Conservation (phyloP, 345 rosid genomes). For the Sisymbrium irio region DNA sequence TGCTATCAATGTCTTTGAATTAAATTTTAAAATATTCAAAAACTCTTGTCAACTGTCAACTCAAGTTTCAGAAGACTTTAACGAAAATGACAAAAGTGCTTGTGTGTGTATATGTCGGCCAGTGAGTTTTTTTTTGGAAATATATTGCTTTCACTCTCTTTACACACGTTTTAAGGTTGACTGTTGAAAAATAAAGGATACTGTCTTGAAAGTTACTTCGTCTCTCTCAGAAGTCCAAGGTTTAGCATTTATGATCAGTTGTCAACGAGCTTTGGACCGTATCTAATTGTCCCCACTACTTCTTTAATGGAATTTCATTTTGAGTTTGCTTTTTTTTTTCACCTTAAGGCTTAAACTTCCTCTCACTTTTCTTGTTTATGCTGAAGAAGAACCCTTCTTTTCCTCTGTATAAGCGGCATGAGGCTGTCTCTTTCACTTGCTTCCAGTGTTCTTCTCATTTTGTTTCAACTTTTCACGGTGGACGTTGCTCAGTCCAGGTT, state of each 20-base stretch:
- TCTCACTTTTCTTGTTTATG: neutral
- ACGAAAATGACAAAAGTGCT: neutral
- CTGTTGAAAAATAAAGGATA: neutral
- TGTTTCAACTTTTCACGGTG: neutral
- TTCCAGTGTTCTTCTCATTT: neutral
- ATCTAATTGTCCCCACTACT: neutral
- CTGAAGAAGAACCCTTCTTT: neutral
- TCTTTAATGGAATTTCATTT: neutral
- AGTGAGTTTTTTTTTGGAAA: neutral
- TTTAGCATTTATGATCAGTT: too few relatives aligned
- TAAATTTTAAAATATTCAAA: neutral
- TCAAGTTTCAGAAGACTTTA: neutral
- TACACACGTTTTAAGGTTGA: neutral
- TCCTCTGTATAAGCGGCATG: slow-evolving; percentile 6
- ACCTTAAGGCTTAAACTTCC: neutral
- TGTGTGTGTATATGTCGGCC: neutral
- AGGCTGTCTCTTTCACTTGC: slow-evolving; percentile 23
- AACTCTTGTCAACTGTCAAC: neutral
- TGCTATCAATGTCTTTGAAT: neutral
- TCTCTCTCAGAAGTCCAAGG: neutral
- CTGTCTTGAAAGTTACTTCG: too few relatives aligned
- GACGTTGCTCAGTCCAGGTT: neutral
- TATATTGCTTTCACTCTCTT: neutral
- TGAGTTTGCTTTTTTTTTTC: neutral
- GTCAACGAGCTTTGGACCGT: too few relatives aligned